phyloP scores from a whole-genome alignment of 139 green algal genomes.

The Closterium sp. region DNA sequence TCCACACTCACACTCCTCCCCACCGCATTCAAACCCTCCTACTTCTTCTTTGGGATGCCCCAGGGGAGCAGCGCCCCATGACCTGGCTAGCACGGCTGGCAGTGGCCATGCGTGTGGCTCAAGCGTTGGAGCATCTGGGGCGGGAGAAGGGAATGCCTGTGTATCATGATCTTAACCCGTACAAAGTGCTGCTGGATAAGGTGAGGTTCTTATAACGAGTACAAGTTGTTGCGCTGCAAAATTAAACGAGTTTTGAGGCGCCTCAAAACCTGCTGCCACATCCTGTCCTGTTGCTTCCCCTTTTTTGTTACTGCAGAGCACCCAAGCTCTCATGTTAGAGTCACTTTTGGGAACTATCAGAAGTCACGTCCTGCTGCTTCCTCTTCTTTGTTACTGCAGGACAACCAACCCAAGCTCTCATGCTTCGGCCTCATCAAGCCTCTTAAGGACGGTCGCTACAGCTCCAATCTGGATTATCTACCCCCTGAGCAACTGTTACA shows the following conservation, averaged over 20 bases:
- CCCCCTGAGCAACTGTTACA: not conserved
- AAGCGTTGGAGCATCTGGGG: not conserved
- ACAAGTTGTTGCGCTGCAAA: not conserved
- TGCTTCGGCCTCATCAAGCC: not conserved
- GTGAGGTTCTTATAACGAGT: not conserved
- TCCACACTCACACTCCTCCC: too few relatives aligned
- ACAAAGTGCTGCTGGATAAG: constrained; percentile 1
- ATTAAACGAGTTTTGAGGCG: too few relatives aligned
- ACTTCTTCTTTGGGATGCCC: too few relatives aligned
- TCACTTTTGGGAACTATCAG: too few relatives aligned
- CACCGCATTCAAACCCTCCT: too few relatives aligned
- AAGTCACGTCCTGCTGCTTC: not conserved
- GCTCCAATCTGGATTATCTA: not conserved
- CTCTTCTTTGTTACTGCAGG: not conserved
- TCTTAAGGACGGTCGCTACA: not conserved
- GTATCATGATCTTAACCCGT: not conserved
- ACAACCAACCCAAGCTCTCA: not conserved
- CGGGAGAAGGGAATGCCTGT: not conserved
- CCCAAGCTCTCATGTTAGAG: too few relatives aligned
- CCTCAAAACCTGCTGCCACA: too few relatives aligned
- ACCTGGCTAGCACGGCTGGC: not conserved
- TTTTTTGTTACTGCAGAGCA: too few relatives aligned
- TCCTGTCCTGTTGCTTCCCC: too few relatives aligned
- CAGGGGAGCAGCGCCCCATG: not conserved
- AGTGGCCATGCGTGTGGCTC: not conserved